Evolutionary conservation across 139 green algal species (phyloP), one percentile per base, ranked within the genome.

Genomic region (Tetradesmus lagerheimii): DNA sequence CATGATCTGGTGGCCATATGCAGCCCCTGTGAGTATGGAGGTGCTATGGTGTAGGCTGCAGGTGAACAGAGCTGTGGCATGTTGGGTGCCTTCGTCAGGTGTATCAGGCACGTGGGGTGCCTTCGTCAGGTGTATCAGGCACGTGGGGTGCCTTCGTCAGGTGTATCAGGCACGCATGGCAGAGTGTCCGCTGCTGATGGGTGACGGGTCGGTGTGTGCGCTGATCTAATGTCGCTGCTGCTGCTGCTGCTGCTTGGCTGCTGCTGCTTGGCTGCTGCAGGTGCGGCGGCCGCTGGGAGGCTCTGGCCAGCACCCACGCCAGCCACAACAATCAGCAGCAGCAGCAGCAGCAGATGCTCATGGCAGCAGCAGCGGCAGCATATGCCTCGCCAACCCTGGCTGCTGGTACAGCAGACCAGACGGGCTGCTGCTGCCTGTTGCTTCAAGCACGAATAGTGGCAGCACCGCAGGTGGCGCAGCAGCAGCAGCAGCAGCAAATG

Each of bases 321-420:
- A 76, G 85, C 43, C 71, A 31, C 71, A 87, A 50, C 81, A 87
- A 83, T 31, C 43, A 87, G 81, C 81, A 87, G 81, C 81, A 83
- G 64, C 71, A 89, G 85, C 84, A 79, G 66, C 43, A 34, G 39
- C 67, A 83, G 77, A 37, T 64, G 38, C 71, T 79, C 31, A 38
- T 29, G 71, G 71, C n/a, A 79, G 71, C 71, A 79, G 71, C n/a
- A 23, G 67, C n/a, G 38, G 34, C 64, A 66, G 34, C 66, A 34
- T 87, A 4, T 88, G 83, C 64, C 35, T 80, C 6, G 83, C 37
- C 11, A 88, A 41, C 31, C 83, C 64, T 25, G 62, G 27, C 27
- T 80, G 83, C 83, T 80, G 83, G 83, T 80, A 80, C 64, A 43
- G 38, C n/a, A 62, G 64, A 41, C 64, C 64, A n/a, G 38, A 80